A percentile compares a stretch with the other conserved stretches of the same genome.
Conservation (phyloP, 2,329 filamentous ascomycete genomes). For the Fonsecaea nubica region DNA sequence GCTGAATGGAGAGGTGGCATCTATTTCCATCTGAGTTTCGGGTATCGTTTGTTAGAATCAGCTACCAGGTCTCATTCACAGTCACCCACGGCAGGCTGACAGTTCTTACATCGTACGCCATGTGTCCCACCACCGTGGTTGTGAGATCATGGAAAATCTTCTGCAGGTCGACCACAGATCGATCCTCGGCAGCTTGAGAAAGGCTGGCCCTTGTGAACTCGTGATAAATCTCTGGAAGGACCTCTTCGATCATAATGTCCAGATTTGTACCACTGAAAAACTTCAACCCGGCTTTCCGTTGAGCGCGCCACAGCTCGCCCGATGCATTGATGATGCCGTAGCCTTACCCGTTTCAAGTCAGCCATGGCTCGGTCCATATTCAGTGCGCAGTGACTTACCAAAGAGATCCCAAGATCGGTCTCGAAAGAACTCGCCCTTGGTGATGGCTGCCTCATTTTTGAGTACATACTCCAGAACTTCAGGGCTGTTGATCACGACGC, state of each 20-base stretch:
- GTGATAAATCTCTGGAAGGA: conserved; percentile 62
- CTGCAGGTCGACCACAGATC: conserved; percentile 61
- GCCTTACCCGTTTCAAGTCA: conserved; percentile 46
- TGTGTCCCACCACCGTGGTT: conserved; percentile 69
- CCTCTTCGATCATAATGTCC: conserved; percentile 62
- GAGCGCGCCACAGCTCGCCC: conserved; percentile 67
- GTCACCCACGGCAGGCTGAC: background rate
- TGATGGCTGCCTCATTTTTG: conserved; percentile 65
- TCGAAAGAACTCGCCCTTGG: conserved; percentile 69
- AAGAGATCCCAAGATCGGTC: conserved; percentile 67
- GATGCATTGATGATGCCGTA: conserved; percentile 72
- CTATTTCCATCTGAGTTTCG: conserved; percentile 65
- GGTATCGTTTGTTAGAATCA: conserved; percentile 14
- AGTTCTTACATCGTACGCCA: conserved; percentile 66
- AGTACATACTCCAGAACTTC: conserved; percentile 68
- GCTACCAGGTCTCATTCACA: background rate
- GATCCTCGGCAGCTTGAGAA: conserved; percentile 41
- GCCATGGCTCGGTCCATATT: background rate
- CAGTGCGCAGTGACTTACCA: conserved; percentile 45
- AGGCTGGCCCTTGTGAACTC: conserved; percentile 52
- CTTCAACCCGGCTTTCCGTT: conserved; percentile 65
- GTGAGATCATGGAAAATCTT: conserved; percentile 68
- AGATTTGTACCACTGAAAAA: conserved; percentile 67
- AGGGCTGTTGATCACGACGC: conserved; percentile 68
- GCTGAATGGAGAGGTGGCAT: conserved; percentile 66